phyloP scores from a whole-genome alignment of 176 grass and related monocot species.

The Ampelocalamus luodianensis region DNA sequence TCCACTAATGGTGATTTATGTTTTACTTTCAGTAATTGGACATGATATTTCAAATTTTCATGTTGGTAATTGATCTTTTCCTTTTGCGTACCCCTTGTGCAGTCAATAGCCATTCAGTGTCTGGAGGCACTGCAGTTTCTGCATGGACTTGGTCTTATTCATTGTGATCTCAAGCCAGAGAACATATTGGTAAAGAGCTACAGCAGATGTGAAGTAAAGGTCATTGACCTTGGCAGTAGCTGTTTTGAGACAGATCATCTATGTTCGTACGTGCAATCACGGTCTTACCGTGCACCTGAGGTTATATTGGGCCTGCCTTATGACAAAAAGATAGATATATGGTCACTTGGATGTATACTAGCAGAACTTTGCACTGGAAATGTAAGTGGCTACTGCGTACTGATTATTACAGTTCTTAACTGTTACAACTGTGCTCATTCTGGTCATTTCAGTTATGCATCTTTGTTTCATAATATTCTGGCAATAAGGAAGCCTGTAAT shows the following conservation, averaged over 20 bases:
- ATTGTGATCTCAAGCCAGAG: slow-evolving; percentile 98
- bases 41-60: background rate
- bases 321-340: slow-evolving; percentile 99
- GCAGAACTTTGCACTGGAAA: slow-evolving; percentile 98
- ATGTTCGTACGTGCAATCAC: slow-evolving; percentile 94
- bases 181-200: slow-evolving; percentile 99
- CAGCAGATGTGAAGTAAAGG: slow-evolving; percentile 97
- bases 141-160: slow-evolving; percentile 94
- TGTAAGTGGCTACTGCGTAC: slow-evolving; percentile 58
- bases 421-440: background rate
- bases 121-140: slow-evolving; percentile 96
- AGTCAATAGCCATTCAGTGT: slow-evolving; percentile 99
- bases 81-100: slow-evolving; percentile 35
- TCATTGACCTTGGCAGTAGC: slow-evolving; percentile 98
- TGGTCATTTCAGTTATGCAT: background rate
- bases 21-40: slow-evolving; percentile 10
- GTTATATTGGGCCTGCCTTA: slow-evolving; percentile 95
- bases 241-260: slow-evolving; percentile 98
- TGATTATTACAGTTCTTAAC: slow-evolving; percentile 6
- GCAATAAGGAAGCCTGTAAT: background rate
- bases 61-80: slow-evolving; percentile 25
- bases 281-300: slow-evolving; percentile 96
- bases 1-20: slow-evolving; percentile 30
- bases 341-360: slow-evolving; percentile 98
- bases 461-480: background rate